Conservation (phyloP, 2,329 filamentous ascomycete species). For the Calcarisporium arbuscula region DNA sequence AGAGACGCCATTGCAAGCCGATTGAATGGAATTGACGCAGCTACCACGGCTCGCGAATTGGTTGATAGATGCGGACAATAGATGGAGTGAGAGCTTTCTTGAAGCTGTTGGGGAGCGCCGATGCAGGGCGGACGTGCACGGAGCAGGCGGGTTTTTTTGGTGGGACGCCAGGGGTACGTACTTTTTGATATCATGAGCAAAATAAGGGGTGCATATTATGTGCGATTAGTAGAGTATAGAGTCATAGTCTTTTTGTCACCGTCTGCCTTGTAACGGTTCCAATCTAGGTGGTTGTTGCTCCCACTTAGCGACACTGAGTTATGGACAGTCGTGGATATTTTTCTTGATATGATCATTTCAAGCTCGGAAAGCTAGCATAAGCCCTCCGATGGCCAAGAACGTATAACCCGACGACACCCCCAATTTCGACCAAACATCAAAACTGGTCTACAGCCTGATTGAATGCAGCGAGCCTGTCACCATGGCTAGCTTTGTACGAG, state of each 20-base stretch:
- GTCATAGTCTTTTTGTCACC: no score
- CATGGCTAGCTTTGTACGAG: conserved; percentile 27
- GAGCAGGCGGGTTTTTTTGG: conserved; percentile 21
- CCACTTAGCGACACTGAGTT: no score
- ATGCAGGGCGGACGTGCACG: conserved; percentile 20
- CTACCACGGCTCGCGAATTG: conserved; percentile 14
- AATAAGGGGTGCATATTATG: no score
- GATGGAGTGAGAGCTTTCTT: conserved; percentile 19
- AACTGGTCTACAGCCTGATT: no score
- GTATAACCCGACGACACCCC: conserved; percentile 1
- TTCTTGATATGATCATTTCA: no score
- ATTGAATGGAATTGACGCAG: conserved; percentile 16
- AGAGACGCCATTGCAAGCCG: conserved; percentile 56
- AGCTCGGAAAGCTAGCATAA: not conserved
- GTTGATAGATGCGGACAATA: conserved; percentile 11
- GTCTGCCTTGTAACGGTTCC: no score
- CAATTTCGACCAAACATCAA: no score
- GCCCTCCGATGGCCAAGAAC: conserved; percentile 1
- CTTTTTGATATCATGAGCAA: no score
- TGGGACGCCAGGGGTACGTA: no score
- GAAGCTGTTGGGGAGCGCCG: conserved; percentile 27
- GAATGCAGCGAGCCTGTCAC: not conserved
- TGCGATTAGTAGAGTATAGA: no score
- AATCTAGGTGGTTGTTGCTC: no score
- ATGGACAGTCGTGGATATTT: no score